A percentile compares a stretch with the other conserved stretches of the same genome.
Conservation (phyloP, 2,329 filamentous ascomycete genomes). For the Colletotrichum trifolii region DNA sequence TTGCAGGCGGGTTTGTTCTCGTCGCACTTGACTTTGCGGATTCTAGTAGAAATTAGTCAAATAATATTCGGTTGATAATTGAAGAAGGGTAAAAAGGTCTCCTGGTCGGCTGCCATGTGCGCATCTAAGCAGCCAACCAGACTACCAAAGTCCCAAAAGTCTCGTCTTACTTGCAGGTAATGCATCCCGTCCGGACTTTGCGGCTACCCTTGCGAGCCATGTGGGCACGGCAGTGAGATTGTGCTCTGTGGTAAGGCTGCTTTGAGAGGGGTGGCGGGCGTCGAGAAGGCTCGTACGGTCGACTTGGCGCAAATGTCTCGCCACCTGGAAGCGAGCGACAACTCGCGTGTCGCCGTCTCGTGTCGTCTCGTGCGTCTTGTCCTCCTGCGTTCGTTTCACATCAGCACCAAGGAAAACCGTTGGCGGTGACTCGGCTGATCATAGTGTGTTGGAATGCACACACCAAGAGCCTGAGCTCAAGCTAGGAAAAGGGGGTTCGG, state of each 20-base stretch:
- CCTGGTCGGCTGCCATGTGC: conserved; percentile 43
- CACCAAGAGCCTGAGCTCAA: too few relatives aligned
- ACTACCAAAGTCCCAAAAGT: not conserved
- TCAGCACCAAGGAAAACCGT: too few relatives aligned
- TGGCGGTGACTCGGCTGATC: too few relatives aligned
- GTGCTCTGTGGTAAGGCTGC: not conserved
- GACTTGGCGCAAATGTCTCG: too few relatives aligned
- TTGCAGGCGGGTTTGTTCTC: conserved; percentile 65
- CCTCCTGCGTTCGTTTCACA: too few relatives aligned
- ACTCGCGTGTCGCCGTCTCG: too few relatives aligned
- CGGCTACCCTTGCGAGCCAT: conserved; percentile 54
- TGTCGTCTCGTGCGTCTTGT: too few relatives aligned
- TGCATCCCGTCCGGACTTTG: conserved; percentile 62
- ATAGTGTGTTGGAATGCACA: too few relatives aligned
- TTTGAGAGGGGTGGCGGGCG: too few relatives aligned
- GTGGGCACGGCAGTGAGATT: not conserved
- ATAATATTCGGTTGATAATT: not conserved
- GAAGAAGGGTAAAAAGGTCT: conserved; percentile 31
- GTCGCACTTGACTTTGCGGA: conserved; percentile 68
- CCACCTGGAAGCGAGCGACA: too few relatives aligned
- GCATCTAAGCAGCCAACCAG: not conserved
- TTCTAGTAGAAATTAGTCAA: conserved; percentile 45
- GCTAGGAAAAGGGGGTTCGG: too few relatives aligned
- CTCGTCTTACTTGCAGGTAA: conserved; percentile 63
- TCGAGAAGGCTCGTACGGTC: too few relatives aligned